phyloP scores from a whole-genome alignment of 1,284 basidiomycete genomes.

The Irpex rosettiformis region DNA sequence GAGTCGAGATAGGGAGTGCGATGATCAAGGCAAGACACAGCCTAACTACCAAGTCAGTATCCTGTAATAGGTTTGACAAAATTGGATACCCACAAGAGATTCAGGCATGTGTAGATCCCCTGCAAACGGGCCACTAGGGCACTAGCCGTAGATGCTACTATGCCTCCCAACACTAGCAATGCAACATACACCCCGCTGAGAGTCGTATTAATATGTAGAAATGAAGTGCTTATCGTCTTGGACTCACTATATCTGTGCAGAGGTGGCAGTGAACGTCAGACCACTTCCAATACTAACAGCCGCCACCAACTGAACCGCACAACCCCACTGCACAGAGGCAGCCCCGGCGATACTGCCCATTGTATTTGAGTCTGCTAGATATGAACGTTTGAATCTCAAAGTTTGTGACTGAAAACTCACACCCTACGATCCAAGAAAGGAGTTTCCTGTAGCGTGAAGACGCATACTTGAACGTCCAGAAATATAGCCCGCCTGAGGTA shows the following conservation, averaged over 20 bases:
- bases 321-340: constrained; percentile 77
- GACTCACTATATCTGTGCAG: constrained; percentile 56
- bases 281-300: constrained; percentile 58
- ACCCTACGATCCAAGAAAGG: constrained; percentile 76
- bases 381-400: constrained; percentile 7
- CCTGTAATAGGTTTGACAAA: no score
- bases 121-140: constrained; percentile 70
- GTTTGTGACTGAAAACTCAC: constrained; percentile 33
- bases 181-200: constrained; percentile 56
- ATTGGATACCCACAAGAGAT: constrained; percentile 50
- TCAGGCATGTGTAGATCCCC: constrained; percentile 64
- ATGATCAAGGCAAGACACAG: constrained; percentile 29
- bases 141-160: constrained; percentile 67
- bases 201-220: background rate
- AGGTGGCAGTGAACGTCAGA: constrained; percentile 48
- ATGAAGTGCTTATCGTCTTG: background rate
- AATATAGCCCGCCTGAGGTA: constrained; percentile 78
- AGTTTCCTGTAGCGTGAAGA: constrained; percentile 62
- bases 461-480: constrained; percentile 71
- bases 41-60: constrained; percentile 12
- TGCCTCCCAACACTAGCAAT: constrained; percentile 53
- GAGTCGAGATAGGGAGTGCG: constrained; percentile 27
- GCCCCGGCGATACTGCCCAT: constrained; percentile 63
- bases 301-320: constrained; percentile 63
- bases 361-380: constrained; percentile 62